These are phyloP conservation scores for Calophaca sinica DNA, from an alignment of 306 rosid genomes.

Conservation along the genomic window DNA sequence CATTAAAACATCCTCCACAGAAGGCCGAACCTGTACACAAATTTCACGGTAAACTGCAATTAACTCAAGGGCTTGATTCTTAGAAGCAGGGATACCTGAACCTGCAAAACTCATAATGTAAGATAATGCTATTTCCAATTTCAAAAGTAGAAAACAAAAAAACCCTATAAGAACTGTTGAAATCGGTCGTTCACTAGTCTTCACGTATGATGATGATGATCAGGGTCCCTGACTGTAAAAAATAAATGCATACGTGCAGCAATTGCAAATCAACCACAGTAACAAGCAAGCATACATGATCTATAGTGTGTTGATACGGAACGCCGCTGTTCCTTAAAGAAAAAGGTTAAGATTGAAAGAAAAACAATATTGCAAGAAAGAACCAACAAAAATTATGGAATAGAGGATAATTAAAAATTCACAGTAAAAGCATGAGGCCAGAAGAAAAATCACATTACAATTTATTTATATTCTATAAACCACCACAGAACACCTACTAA, in stretches of 20 bases:
- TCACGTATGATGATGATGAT: conserved; percentile 48
- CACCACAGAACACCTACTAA: background rate
- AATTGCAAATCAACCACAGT: conserved; percentile 38
- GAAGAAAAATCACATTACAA: background rate
- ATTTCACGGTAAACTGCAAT: conserved; percentile 67
- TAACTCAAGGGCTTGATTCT: conserved; percentile 52
- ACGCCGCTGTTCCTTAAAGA: background rate
- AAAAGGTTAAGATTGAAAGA: conserved; percentile 3
- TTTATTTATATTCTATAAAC: background rate
- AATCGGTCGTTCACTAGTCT: conserved; percentile 54
- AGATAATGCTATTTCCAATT: conserved; percentile 44
- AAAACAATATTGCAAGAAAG: background rate
- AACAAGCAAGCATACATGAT: conserved; percentile 25
- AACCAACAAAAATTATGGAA: background rate
- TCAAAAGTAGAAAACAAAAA: conserved; percentile 38
- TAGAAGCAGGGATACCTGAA: conserved; percentile 75
- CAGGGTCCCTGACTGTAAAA: conserved; percentile 59
- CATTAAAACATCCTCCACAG: conserved; percentile 50
- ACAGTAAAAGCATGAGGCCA: background rate
- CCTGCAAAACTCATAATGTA: conserved; percentile 76
- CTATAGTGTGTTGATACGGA: background rate
- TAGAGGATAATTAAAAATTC: background rate
- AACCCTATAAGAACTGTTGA: conserved; percentile 46
- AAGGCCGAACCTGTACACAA: conserved; percentile 74
- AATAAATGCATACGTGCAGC: conserved; percentile 31